Conservation (phyloP, 139 green algal species). For the Chara braunii region DNA sequence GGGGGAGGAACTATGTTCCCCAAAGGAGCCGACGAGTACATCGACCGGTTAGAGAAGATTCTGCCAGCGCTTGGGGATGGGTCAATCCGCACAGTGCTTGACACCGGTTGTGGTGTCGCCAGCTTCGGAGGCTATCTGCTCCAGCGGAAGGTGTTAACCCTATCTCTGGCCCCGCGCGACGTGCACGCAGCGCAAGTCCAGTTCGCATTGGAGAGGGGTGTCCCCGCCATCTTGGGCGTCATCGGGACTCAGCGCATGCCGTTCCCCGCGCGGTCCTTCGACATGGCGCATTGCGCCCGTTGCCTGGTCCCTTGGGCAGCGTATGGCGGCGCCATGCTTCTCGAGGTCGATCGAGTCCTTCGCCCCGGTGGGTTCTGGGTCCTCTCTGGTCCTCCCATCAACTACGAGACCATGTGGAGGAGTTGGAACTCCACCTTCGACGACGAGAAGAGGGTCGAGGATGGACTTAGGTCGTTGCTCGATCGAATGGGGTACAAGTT, state of each 20-base stretch:
- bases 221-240: constrained; percentile 21
- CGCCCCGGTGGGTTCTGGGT: constrained; percentile 27
- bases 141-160: neutral
- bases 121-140: constrained; percentile 4
- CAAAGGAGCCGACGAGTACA: constrained; percentile 3
- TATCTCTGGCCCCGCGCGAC: constrained; percentile 18
- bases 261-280: constrained; percentile 24
- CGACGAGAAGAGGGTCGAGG: no score
- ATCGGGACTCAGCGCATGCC: constrained; percentile 25
- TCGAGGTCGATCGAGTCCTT: constrained; percentile 33
- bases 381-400: constrained; percentile 21
- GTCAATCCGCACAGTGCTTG: neutral
- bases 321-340: constrained; percentile 21
- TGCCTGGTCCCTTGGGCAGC: constrained; percentile 23
- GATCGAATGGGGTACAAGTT: no score
- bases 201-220: constrained; percentile 26
- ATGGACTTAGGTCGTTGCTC: no score
- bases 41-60: neutral
- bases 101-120: constrained; percentile 11
- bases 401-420: no score
- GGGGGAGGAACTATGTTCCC: constrained; percentile 13
- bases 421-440: no score
- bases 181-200: constrained; percentile 31
- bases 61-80: constrained; percentile 1
- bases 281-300: constrained; percentile 20